These are phyloP conservation scores for Kodamaea sp. DNA, from an alignment of 1,139 yeast genomes.

Conservation along the genomic window DNA sequence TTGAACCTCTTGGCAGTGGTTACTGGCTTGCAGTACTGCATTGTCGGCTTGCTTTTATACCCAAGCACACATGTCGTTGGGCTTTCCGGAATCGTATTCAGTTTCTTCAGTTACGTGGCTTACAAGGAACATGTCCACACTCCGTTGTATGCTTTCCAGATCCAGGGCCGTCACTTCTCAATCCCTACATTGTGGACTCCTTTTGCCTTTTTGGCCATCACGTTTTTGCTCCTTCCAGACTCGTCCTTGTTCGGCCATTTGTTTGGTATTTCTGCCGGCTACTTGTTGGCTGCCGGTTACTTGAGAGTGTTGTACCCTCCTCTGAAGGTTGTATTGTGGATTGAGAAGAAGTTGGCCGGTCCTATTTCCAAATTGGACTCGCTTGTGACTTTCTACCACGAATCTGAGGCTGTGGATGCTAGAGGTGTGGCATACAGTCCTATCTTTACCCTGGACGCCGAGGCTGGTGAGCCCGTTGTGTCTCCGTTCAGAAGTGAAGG, in stretches of 20 bases:
- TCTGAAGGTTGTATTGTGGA: constrained; percentile 60
- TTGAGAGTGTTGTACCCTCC: constrained; percentile 66
- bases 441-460: constrained; percentile 29
- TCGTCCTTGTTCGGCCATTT: constrained; percentile 77
- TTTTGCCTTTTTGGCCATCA: constrained; percentile 50
- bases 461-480: constrained; percentile 15
- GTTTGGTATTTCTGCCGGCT: constrained; percentile 44
- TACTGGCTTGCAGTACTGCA: constrained; percentile 67
- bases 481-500: constrained; percentile 33
- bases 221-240: constrained; percentile 53
- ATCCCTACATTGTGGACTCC: constrained; percentile 70
- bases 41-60: constrained; percentile 53
- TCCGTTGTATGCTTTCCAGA: constrained; percentile 42
- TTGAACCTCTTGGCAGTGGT: constrained; percentile 71
- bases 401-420: constrained; percentile 51
- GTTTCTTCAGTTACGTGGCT: constrained; percentile 65
- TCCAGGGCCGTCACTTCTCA: constrained; percentile 28
- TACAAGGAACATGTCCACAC: constrained; percentile 55
- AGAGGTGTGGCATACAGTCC: constrained; percentile 45
- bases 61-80: constrained; percentile 64
- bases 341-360: constrained; percentile 56
- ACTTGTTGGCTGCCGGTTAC: constrained; percentile 55
- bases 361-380: constrained; percentile 57
- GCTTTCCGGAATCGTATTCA: constrained; percentile 74
- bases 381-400: constrained; percentile 54